Percentiles rank a stretch among this genome's conserved stretches.
These are phyloP conservation scores for Ramichloridium luteum DNA, from an alignment of 2,329 filamentous ascomycete genomes.

Conservation along the genomic window DNA sequence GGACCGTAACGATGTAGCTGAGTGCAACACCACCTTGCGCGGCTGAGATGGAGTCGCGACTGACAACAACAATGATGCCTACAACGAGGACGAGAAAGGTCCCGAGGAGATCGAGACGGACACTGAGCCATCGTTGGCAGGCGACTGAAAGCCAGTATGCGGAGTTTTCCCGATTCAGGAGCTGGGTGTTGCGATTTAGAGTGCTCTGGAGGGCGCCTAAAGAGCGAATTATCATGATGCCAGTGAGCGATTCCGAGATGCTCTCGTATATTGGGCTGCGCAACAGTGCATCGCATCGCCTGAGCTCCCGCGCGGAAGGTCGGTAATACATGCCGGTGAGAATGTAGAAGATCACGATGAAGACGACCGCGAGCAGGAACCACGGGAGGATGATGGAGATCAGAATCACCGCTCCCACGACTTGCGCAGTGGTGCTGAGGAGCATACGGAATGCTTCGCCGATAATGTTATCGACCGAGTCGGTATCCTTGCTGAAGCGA, in stretches of 20 bases:
- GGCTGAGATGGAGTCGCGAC: background rate
- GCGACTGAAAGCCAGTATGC: background rate
- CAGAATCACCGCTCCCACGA: conserved; percentile 2
- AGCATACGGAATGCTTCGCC: conserved; percentile 33
- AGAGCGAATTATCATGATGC: background rate
- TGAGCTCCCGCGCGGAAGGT: conserved; percentile 3
- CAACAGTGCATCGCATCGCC: conserved; percentile 3
- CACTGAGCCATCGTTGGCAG: conserved; percentile 1
- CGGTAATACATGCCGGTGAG: conserved; percentile 2
- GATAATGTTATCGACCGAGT: conserved; percentile 53
- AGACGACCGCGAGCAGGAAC: conserved; percentile 2
- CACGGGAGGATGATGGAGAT: conserved; percentile 2
- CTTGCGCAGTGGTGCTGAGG: conserved; percentile 1
- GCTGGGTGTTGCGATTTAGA: conserved; percentile 1
- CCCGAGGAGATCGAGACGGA: background rate
- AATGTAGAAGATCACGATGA: conserved; percentile 1
- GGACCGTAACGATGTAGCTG: conserved; percentile 35
- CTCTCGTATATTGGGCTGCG: conserved; percentile 5
- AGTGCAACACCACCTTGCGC: conserved; percentile 1
- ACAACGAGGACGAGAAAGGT: background rate
- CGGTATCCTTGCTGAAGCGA: conserved; percentile 87
- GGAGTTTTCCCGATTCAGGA: background rate
- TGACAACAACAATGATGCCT: background rate
- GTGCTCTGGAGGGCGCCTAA: background rate
- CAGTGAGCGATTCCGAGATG: conserved; percentile 1